These are phyloP conservation scores for Lichtheimia ornata DNA, from an alignment of 371 early-diverging fungal species.

Conservation along the genomic window DNA sequence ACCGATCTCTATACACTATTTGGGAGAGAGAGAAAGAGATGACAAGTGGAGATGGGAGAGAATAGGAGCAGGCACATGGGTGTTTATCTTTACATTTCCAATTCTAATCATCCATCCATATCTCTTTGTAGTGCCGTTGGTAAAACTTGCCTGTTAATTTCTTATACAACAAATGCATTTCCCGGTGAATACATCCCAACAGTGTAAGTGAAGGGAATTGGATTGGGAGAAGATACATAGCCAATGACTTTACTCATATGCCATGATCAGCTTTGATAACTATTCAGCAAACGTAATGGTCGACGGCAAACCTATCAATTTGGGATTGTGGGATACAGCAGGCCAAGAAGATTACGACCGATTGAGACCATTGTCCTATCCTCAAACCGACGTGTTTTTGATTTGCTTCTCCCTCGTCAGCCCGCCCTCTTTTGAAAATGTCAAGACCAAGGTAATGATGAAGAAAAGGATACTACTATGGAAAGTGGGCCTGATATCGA, in stretches of 20 bases:
- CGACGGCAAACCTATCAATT: slow-evolving; percentile 92
- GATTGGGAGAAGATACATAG: no score
- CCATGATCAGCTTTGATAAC: slow-evolving; percentile 87
- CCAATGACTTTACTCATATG: background rate
- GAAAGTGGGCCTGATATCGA: background rate
- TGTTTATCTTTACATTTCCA: no score
- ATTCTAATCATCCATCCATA: background rate
- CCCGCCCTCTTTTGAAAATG: slow-evolving; percentile 93
- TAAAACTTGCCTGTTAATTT: slow-evolving; percentile 95
- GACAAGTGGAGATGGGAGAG: background rate
- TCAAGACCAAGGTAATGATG: slow-evolving; percentile 70
- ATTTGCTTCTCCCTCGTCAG: slow-evolving; percentile 83
- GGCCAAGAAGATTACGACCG: slow-evolving; percentile 98
- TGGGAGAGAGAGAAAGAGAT: background rate
- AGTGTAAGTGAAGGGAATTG: slow-evolving; percentile 70
- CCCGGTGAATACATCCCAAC: slow-evolving; percentile 98
- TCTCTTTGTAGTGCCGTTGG: slow-evolving; percentile 77
- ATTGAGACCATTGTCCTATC: slow-evolving; percentile 92
- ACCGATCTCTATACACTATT: no score
- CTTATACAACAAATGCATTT: slow-evolving; percentile 97
- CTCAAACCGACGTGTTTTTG: slow-evolving; percentile 92
- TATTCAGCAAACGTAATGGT: slow-evolving; percentile 94
- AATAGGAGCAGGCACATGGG: no score
- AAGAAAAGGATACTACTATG: background rate
- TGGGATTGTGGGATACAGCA: slow-evolving; percentile 99